Conservation (phyloP, 495 filamentous ascomycete species). For the Xylaria castorea region DNA sequence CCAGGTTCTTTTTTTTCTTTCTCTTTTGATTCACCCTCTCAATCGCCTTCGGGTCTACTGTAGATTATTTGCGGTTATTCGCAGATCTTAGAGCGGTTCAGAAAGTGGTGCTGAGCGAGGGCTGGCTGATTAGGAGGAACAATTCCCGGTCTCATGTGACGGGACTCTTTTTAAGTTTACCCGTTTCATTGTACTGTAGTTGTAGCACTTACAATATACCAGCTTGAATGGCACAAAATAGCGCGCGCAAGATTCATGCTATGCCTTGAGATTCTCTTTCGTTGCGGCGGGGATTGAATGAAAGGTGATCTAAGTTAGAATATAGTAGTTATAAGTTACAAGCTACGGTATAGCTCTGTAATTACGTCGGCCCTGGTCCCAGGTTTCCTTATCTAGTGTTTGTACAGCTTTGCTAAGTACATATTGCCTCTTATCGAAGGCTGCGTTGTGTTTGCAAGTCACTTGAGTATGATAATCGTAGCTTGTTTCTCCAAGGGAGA, state of each 20-base stretch:
- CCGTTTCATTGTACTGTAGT: neutral
- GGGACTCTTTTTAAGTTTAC: neutral
- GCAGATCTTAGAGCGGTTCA: slow-evolving; percentile 6
- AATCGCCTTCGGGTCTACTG: neutral
- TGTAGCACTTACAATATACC: neutral
- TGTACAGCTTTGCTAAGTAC: too few relatives aligned
- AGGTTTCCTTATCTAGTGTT: too few relatives aligned
- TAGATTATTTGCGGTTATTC: slow-evolving; percentile 5
- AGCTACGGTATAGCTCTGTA: neutral
- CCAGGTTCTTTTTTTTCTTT: neutral
- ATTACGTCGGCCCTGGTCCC: neutral
- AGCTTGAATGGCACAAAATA: neutral
- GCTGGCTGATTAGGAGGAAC: neutral
- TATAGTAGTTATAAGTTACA: neutral
- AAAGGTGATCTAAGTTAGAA: neutral
- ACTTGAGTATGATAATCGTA: neutral
- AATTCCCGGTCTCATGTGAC: neutral
- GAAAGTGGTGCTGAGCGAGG: neutral
- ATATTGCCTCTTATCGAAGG: neutral
- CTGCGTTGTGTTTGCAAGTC: neutral
- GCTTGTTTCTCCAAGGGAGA: neutral
- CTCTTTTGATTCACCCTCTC: neutral
- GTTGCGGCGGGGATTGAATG: neutral
- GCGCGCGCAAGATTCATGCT: neutral
- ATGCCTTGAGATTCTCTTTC: neutral